Evolutionary conservation across 306 rosid species (phyloP), one percentile per base, ranked within the genome.

Genomic region (Corylus avellana): DNA sequence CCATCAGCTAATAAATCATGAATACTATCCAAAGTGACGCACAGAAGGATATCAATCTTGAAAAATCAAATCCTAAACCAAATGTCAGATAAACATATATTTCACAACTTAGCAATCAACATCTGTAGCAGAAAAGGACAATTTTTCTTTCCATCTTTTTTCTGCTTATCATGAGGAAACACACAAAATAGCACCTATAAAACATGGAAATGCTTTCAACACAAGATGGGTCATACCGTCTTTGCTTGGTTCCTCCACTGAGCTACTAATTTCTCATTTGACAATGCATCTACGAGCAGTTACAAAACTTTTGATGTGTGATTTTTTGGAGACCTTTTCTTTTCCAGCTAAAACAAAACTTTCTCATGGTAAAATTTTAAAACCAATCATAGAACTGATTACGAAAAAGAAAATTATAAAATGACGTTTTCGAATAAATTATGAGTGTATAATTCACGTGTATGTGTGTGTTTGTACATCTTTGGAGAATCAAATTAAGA

Each of bases 1-100:
- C 72, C 72, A 68, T 68, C 72, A 42, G 51, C 72, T 68, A 68
- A 68, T 32, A 32, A 16, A 63, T 63, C 47, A 68, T 39, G 72
- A 68, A 39, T 39, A 68, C 9, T 42, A 44, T 10, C 72, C 49
- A 68, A 64, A 42, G 22, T 42, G n/a, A 68, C 12, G 51, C 14
- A 42, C 2, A 18, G 8, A 39, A 68, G 49, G 49, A 1, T 18
- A 39, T 42, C 72, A 59, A 12, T 25, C 66, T 59, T 59, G 66
- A 25, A 59, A 59, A 59, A 22, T 25, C 14, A 42, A 39, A 44
- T 42, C 51, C 51, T 39, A 44, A 39, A 42, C 46, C 51, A 42
- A 42, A 68, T 68, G 72, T 68, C 42, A 67, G 72, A 42, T 35
- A 64, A 64, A 37, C 70, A 3, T 8, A 67, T 39, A 59, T 12